Percentiles rank a stretch among this genome's conserved stretches.
Evolutionary conservation across 2,329 filamentous ascomycete genomes (phyloP).

Genomic region (Aspergillus pseudoglaucus): DNA sequence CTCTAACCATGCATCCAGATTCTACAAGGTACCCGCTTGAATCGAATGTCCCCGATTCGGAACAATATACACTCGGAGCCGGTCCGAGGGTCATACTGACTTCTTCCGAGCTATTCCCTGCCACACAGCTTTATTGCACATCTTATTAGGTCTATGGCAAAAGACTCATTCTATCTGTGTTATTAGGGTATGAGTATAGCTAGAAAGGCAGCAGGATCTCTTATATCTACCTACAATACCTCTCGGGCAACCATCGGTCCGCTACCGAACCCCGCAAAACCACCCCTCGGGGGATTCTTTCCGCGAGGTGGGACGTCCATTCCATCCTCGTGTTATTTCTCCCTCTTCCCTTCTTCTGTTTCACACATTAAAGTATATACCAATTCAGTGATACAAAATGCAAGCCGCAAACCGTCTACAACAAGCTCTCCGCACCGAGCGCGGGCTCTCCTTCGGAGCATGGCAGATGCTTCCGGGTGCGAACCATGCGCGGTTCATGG

Average conservation of each 20-base stretch:
- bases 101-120: too few relatives aligned
- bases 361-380: neutral
- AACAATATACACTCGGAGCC: too few relatives aligned
- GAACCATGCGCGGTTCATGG: constrained; percentile 49
- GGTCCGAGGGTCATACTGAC: too few relatives aligned
- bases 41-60: too few relatives aligned
- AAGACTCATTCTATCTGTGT: too few relatives aligned
- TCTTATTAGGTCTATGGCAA: too few relatives aligned
- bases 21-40: too few relatives aligned
- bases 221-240: too few relatives aligned
- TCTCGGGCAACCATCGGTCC: neutral
- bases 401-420: constrained; percentile 50
- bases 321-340: neutral
- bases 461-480: constrained; percentile 54
- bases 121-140: too few relatives aligned
- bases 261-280: neutral
- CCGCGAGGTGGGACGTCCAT: neutral
- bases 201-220: too few relatives aligned
- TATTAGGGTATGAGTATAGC: too few relatives aligned
- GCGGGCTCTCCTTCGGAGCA: constrained; percentile 46
- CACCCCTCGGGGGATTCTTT: neutral
- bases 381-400: constrained; percentile 30
- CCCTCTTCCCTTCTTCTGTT: neutral
- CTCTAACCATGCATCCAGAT: too few relatives aligned
- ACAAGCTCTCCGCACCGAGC: constrained; percentile 44